Evolutionary conservation across 371 early-diverging fungal species (phyloP).

Genomic region (Rhizopus sp.): DNA sequence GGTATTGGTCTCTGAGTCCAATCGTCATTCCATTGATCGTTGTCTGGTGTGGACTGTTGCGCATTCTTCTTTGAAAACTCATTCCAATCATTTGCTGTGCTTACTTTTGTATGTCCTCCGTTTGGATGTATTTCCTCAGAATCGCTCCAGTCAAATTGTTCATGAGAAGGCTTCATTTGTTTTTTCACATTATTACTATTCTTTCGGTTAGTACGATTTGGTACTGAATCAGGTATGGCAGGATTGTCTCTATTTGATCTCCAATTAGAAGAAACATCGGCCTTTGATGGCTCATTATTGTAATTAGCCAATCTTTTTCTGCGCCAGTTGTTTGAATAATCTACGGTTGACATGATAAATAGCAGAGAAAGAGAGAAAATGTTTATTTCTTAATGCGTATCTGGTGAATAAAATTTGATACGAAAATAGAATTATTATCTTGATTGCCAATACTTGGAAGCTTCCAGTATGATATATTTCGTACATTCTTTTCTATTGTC

Average conservation of each 20-base stretch:
- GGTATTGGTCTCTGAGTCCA: constrained; percentile 1
- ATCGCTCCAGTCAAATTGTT: not conserved
- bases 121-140: not conserved
- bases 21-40: not conserved
- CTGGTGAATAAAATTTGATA: not conserved
- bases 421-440: not conserved
- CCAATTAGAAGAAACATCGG: too few species aligned
- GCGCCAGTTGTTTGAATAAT: constrained; percentile 3
- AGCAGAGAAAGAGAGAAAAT: not conserved
- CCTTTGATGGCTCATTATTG: too few species aligned
- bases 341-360: not conserved
- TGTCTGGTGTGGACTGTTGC: not conserved
- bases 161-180: not conserved
- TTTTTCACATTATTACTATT: too few species aligned
- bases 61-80: not conserved
- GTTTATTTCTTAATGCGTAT: not conserved
- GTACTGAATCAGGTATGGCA: too few species aligned
- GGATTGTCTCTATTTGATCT: too few species aligned
- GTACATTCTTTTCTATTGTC: not conserved
- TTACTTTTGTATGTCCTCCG: not conserved
- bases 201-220: too few species aligned
- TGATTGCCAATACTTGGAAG: constrained; percentile 13
- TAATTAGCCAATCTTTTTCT: too few species aligned
- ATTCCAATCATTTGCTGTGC: not conserved
- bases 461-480: constrained; percentile 11